Percentiles rank a stretch among this genome's conserved stretches.
Evolutionary conservation across 2,329 filamentous ascomycete species (phyloP).

Genomic region (Trichoderma endophyticum): DNA sequence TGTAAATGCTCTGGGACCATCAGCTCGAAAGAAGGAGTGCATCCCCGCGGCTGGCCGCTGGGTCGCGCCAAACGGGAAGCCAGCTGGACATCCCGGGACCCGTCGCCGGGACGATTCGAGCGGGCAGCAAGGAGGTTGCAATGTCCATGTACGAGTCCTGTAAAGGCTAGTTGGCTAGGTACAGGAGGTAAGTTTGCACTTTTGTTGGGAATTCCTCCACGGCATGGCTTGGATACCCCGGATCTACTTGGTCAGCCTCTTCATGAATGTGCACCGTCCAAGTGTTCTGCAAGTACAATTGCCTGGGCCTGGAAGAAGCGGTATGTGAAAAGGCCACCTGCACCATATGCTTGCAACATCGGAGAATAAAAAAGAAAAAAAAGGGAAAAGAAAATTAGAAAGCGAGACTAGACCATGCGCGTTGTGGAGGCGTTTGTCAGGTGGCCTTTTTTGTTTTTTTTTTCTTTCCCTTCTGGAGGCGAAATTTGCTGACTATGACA

Average conservation of each 20-base stretch:
- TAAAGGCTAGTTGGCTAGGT: not conserved
- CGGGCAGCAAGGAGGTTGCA: not conserved
- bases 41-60: constrained; percentile 10
- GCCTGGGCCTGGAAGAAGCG: not conserved
- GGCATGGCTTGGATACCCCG: not conserved
- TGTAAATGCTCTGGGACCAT: not conserved
- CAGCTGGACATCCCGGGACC: constrained; percentile 4
- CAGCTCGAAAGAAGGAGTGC: not conserved
- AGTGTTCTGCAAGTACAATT: not conserved
- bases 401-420: constrained; percentile 4
- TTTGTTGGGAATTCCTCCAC: constrained; percentile 7
- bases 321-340: constrained; percentile 9
- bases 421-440: constrained; percentile 19
- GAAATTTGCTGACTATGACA: constrained; percentile 15
- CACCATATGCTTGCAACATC: not conserved
- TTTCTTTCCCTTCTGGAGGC: not conserved
- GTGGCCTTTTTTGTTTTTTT: constrained; percentile 8
- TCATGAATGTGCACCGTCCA: not conserved
- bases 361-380: constrained; percentile 8
- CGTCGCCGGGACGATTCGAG: constrained; percentile 5
- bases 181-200: not conserved
- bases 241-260: not conserved
- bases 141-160: not conserved
- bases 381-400: not conserved
- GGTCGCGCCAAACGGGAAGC: not conserved